Conservation (phyloP, 2,329 filamentous ascomycete genomes). For the Alternaria tenuissima region DNA sequence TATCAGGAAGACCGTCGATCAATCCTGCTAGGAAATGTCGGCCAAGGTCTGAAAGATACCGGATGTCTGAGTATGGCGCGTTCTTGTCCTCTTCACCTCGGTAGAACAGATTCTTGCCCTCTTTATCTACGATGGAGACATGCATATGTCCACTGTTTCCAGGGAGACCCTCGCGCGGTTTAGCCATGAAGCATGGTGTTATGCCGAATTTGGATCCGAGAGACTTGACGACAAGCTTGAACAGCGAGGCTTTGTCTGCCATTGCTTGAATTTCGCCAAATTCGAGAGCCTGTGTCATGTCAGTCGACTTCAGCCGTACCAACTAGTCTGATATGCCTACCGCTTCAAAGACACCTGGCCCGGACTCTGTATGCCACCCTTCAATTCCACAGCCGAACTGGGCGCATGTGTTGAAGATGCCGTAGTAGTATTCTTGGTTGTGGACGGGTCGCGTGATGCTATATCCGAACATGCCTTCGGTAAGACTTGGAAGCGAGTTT, state of each 20-base stretch:
- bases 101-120: constrained; percentile 85
- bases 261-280: constrained; percentile 87
- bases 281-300: constrained; percentile 75
- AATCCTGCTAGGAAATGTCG: constrained; percentile 93
- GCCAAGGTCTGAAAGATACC: constrained; percentile 83
- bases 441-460: constrained; percentile 85
- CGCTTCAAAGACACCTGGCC: constrained; percentile 94
- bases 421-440: constrained; percentile 93
- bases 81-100: constrained; percentile 75
- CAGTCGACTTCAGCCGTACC: constrained; percentile 10
- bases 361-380: constrained; percentile 95
- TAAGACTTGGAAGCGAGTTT: constrained; percentile 77
- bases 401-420: constrained; percentile 80
- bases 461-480: constrained; percentile 96
- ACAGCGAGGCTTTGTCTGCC: constrained; percentile 90
- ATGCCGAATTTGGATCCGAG: constrained; percentile 87
- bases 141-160: constrained; percentile 98
- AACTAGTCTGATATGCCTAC: constrained; percentile 52
- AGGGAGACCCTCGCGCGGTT: constrained; percentile 87
- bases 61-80: constrained; percentile 67
- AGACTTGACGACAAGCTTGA: constrained; percentile 95
- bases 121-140: constrained; percentile 81
- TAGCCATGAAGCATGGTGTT: constrained; percentile 98
- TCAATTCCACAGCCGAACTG: constrained; percentile 84
- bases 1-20: constrained; percentile 85